Base-by-base conservation (phyloP, 2,329 filamentous ascomycete species). In the Diaporthe vaccinii region DNA sequence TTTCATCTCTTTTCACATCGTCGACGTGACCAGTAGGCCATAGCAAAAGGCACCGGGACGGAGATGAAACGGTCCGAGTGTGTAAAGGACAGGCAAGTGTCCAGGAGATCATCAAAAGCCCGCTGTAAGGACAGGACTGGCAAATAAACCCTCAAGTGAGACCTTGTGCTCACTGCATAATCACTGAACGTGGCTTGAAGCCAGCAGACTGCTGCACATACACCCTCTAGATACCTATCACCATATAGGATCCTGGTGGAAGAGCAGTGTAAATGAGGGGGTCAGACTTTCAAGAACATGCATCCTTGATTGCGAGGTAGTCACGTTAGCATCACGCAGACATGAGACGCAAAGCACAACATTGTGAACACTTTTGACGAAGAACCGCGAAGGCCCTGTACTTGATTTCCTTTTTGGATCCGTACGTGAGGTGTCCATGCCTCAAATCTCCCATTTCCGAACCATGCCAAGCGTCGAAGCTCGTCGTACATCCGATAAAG, bases 381-480 rank as follows among this genome's bases (percentile, higher is more conserved):
- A 62, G 67, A 59, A 39, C 83, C 72, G 77, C 73, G 74, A 62
- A 77, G 78, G 77, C 77, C 78, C 71, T 75, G 78, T 80, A 77
- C 78, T 77, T 69, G 61, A 83, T 84, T 85, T 84, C 82, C 84
- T 85, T 84, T 76, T 76, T 44, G 20, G 57, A 59, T 51, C 81
- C 80, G 79, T 82, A 83, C 83, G 82, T 80, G 81, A 81, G 78
- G 81, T 82, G 79, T 82, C 80, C 78, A 78, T 76, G 80, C 65
- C 46, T 68, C 55, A 61, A n/a, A 8, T 80, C 3, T 80, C 81
- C 82, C 79, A 78, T 81, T 80, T 79, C 81, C 82, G 84, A 86
- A 83, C 82, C 83, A 80, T 87, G 84, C 85, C 84, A 84, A 83
- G 82, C 81, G 83, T 85, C 84, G 82, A 83, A 84, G 84, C 84